Conservation (phyloP, 176 grass and related monocot genomes). For the Miscanthus lutarioriparius region DNA sequence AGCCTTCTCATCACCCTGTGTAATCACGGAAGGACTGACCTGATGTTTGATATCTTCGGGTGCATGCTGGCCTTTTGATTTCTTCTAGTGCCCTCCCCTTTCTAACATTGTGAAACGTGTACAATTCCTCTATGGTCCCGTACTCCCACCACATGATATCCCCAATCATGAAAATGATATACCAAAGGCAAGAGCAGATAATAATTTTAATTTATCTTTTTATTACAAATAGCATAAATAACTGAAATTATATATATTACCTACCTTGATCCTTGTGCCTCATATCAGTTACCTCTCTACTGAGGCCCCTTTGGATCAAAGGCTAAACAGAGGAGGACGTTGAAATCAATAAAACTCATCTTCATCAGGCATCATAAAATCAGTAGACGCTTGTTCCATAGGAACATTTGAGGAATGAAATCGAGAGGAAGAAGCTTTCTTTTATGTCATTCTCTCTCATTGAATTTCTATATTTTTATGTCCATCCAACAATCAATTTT, state of each 20-base stretch:
- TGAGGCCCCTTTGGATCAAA: not conserved
- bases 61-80: not conserved
- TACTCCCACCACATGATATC: not conserved
- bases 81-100: not conserved
- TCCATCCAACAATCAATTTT: not conserved
- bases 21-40: slow-evolving; percentile 20
- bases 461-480: too few species aligned
- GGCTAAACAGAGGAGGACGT: not conserved
- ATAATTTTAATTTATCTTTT: not conserved
- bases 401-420: not conserved
- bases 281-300: not conserved
- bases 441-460: too few species aligned
- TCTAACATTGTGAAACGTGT: not conserved
- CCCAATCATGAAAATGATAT: not conserved
- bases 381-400: not conserved
- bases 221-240: not conserved
- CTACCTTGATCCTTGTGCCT: not conserved
- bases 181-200: not conserved
- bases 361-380: too few species aligned
- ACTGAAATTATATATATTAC: not conserved
- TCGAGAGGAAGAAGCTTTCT: not conserved
- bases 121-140: not conserved
- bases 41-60: not conserved
- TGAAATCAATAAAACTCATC: too few species aligned
- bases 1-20: not conserved